Base-by-base conservation (phyloP, 345 rosid species). In the Ceriops decandra region DNA sequence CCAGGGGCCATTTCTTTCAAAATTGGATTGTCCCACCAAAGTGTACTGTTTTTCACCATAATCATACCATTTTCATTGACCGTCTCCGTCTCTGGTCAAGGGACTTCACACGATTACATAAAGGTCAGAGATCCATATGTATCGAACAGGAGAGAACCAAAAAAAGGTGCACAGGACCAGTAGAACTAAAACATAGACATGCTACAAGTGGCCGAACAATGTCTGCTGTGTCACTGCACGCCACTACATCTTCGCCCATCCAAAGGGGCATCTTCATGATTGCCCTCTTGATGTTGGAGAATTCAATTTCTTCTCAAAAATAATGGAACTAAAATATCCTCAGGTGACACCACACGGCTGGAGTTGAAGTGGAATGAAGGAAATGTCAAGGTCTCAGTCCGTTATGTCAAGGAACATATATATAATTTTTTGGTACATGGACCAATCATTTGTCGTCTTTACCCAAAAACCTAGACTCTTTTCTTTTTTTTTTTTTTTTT, bases 71-170 rank as follows among this genome's bases (percentile, higher is more conserved):
- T 24, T 31, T 57, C 51, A 8, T 28, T 36, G 27, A 59, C 58
- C 58, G 52, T 62, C 7, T 57, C 26, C n/a, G 13, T 53, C 27
- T 68, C 21, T 33, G 73, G 73, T 71, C 76, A 74, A 79, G 17
- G 28, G 33, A 60, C 16, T 20, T 60, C 17, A 15, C 19, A 15
- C 19, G 49, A 42, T 42, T 22, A 9, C 30, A 56, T 3, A 8
- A 15, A 36, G 38, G 60, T 51, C 33, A 58, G 0, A 68, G 26
- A 63, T 52, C 27, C 3, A 10, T 53, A 10, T 53, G 47, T 10
- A 56, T 16, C 2, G 19, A 17, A n/a, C 56, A 57, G 56, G n/a
- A 28, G 19, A 22, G 5, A 0, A 9, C 4, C 11, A 10, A 24
- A 56, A 24, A 30, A 56, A 56, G 17, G 28, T 11, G 46, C 33